A percentile compares a stretch with the other conserved stretches of the same genome.
phyloP scores from a whole-genome alignment of 192 early-diverging fungal genomes.

The Coemansia erecta region DNA sequence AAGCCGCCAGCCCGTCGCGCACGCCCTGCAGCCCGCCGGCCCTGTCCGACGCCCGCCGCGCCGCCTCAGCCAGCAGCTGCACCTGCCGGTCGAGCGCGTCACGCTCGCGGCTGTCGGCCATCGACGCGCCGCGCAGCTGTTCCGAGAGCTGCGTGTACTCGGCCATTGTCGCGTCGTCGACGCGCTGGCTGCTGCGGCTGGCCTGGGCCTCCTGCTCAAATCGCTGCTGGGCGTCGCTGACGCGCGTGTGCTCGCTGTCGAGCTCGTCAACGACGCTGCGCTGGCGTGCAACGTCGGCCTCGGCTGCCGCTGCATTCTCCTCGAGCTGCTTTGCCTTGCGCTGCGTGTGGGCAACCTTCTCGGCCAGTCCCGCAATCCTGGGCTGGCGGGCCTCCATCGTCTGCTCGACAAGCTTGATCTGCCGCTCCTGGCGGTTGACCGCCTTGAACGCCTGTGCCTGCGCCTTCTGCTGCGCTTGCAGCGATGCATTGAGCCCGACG shows the following conservation, averaged over 20 bases:
- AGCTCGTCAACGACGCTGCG: conserved; percentile 50
- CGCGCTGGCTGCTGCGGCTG: conserved; percentile 28
- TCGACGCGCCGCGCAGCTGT: conserved; percentile 63
- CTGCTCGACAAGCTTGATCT: conserved; percentile 68
- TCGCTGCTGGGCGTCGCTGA: conserved; percentile 54
- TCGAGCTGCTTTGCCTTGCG: conserved; percentile 65
- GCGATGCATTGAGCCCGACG: conserved; percentile 55
- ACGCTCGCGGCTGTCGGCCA: conserved; percentile 68
- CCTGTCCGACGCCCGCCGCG: conserved; percentile 59
- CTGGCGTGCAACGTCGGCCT: conserved; percentile 59
- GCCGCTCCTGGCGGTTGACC: conserved; percentile 67
- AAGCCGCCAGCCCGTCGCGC: conserved; percentile 26
- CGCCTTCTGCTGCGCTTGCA: conserved; percentile 64
- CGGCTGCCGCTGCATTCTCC: conserved; percentile 56
- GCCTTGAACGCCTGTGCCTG: conserved; percentile 74
- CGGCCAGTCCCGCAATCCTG: conserved; percentile 54
- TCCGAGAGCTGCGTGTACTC: conserved; percentile 68
- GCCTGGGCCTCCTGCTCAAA: conserved; percentile 54
- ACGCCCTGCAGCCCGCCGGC: conserved; percentile 52
- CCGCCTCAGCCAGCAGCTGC: conserved; percentile 58
- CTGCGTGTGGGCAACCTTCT: conserved; percentile 69
- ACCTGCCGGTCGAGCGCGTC: conserved; percentile 65
- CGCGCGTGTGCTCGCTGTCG: conserved; percentile 54
- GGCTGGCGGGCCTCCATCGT: conserved; percentile 66
- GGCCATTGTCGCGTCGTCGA: conserved; percentile 44